Base-by-base conservation (phyloP, 805 yeast species). In the Kuraishia piskuri region DNA sequence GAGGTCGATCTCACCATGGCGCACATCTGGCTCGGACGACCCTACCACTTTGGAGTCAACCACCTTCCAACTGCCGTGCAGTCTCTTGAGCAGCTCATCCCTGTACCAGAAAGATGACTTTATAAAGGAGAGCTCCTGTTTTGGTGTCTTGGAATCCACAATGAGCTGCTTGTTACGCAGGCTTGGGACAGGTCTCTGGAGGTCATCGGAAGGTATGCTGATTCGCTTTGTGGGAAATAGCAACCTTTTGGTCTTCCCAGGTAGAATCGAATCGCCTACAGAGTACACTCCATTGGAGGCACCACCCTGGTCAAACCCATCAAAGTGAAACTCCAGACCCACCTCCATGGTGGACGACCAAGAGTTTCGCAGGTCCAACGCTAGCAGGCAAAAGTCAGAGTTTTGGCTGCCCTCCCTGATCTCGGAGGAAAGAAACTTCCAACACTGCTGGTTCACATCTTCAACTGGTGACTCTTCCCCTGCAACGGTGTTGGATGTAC, bases 61-160 rank as follows among this genome's bases (percentile, higher is more conserved):
- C 3, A 72, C 66, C 22, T 60, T 61, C 99, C 99, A 92, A 2
- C 66, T 60, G 2, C 96, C 96, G 2, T 68, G 65, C 4, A 94
- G 59, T 17, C 72, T 70, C 49, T 76, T 72, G 52, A 92, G 69
- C 1, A 94, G 64, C 56, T 77, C 76, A 54, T 86, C 82, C 54
- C 96, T 70, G 57, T 86, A 79, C 99, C 99, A 92, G 66, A 90
- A 94, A 2, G 79, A 70, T 56, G 82, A 84, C 54, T 82, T 74
- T 68, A 82, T 78, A 52, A 73, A 77, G 48, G 60, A 60, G 37
- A 78, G 84, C 55, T 87, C 89, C 9, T 79, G 82, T 50, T 74
- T 78, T 0, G 80, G 72, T 5, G 79, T 70, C 55, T 70, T 78
- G 55, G 74, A 70, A 60, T 80, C 85, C 36, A 81, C 75, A 20